A percentile compares a stretch with the other conserved stretches of the same genome.
Evolutionary conservation across 768 basidiomycete species (phyloP).

Genomic region (Suillus weaverae): DNA sequence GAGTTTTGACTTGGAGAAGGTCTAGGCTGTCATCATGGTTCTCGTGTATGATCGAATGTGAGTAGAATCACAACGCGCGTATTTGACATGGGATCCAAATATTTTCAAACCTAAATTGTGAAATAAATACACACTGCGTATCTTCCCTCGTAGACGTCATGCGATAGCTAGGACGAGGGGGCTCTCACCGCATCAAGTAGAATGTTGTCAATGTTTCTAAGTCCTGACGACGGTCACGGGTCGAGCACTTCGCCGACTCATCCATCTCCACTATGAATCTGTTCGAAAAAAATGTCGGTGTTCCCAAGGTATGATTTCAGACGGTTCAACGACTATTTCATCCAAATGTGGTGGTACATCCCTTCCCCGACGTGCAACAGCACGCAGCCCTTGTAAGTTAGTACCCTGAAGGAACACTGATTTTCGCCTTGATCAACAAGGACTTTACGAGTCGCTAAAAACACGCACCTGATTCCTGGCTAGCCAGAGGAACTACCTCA

Average conservation of each 20-base stretch:
- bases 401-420: neutral
- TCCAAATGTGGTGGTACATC: neutral
- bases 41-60: too few relatives aligned
- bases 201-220: too few relatives aligned
- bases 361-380: neutral
- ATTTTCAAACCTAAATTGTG: too few relatives aligned
- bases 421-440: neutral
- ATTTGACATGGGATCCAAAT: too few relatives aligned
- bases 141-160: too few relatives aligned
- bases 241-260: neutral
- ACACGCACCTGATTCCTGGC: conserved; percentile 52
- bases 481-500: conserved; percentile 88
- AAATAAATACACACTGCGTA: too few relatives aligned
- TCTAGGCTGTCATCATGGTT: too few relatives aligned
- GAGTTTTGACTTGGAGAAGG: neutral
- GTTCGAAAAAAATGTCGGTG: neutral
- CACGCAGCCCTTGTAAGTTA: neutral
- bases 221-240: too few relatives aligned
- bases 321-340: neutral
- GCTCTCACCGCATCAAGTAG: too few relatives aligned
- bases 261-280: neutral
- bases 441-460: neutral
- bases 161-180: too few relatives aligned
- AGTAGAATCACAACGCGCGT: too few relatives aligned
- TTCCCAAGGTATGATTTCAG: neutral